Conservation (phyloP, 352 stramenopile genomes). For the Pythium phragmitis region DNA sequence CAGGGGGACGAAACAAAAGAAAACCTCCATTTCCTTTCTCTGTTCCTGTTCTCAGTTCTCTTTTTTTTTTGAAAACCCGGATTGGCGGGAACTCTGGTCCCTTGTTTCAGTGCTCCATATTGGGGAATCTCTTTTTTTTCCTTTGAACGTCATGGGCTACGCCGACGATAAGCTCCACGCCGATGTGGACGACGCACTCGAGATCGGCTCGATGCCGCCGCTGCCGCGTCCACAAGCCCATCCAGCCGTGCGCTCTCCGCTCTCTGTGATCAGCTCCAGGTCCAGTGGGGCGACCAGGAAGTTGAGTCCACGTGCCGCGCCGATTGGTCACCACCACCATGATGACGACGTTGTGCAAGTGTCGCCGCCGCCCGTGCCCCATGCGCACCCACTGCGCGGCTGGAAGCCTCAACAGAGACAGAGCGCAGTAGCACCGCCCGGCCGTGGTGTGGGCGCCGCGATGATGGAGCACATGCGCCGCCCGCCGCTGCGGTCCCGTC, state of each 20-base stretch:
- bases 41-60: neutral
- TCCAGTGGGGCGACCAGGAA: neutral
- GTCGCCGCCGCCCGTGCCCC: slow-evolving; percentile 43
- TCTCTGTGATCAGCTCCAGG: slow-evolving; percentile 9
- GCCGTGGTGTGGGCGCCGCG: neutral
- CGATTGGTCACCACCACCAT: neutral
- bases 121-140: neutral
- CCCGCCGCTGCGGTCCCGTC: slow-evolving; percentile 13
- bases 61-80: slow-evolving; percentile 1
- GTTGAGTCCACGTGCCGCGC: neutral
- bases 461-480: slow-evolving; percentile 11
- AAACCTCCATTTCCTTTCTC: neutral
- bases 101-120: slow-evolving; percentile 1
- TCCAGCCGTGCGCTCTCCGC: slow-evolving; percentile 20
- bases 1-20: neutral
- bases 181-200: slow-evolving; percentile 19
- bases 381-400: slow-evolving; percentile 49
- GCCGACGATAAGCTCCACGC: slow-evolving; percentile 20
- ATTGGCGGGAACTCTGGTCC: neutral
- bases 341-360: slow-evolving; percentile 31
- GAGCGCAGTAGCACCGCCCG: neutral
- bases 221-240: slow-evolving; percentile 40
- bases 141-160: slow-evolving; percentile 5
- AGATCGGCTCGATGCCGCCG: slow-evolving; percentile 53
- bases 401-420: slow-evolving; percentile 25